Evolutionary conservation across 257 asterid genomes (phyloP), one percentile per base, ranked within the genome.

Genomic region (Cynanchum wilfordii): DNA sequence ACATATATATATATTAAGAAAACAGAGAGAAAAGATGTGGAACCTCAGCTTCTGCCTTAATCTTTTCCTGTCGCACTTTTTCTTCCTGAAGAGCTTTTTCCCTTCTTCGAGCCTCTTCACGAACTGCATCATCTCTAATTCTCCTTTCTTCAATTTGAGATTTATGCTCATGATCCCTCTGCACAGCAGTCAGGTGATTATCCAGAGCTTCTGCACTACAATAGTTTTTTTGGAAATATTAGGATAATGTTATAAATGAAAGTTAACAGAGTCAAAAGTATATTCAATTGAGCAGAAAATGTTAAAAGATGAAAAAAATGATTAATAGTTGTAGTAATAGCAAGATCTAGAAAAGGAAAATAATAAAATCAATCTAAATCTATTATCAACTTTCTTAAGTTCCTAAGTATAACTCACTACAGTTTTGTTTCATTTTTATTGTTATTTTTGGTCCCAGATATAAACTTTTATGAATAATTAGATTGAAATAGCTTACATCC

Each of bases 181-280:
- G 99, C 70, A 91, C 85, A 60, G 86, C 87, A 70, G 96, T 91
- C 57, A 94, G 85, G 81, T 87, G 96, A 85, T 85, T 87, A 86
- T 91, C 99, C 73, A 94, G 91, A 66, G 95, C 97, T 78, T 89
- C 99, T 81, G 97, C 97, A 70, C 97, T 94, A 68, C 52, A 71
- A 66, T 49, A 66, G 66, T 73, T 63, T 77, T 71, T 76, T 76
- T 7, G 70, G 72, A 83, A 60, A 60, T 52, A 72, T 83, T 73
- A 80, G 59, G 49, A 30, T 5, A 11, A 66, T 10, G 29, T 51
- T 54, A 24, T 10, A 60, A 36, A 20, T 3, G 68, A 40, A 66
- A 0, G 66, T 17, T 64, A 38, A 20, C 15, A 7, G 13, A 69
- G 50, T 10, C 2, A 44, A 75, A 24, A 68, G 19, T 17, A 68